A percentile compares a stretch with the other conserved stretches of the same genome.
phyloP scores from a whole-genome alignment of 2,329 filamentous ascomycete genomes.

The Cercospora zeina region DNA sequence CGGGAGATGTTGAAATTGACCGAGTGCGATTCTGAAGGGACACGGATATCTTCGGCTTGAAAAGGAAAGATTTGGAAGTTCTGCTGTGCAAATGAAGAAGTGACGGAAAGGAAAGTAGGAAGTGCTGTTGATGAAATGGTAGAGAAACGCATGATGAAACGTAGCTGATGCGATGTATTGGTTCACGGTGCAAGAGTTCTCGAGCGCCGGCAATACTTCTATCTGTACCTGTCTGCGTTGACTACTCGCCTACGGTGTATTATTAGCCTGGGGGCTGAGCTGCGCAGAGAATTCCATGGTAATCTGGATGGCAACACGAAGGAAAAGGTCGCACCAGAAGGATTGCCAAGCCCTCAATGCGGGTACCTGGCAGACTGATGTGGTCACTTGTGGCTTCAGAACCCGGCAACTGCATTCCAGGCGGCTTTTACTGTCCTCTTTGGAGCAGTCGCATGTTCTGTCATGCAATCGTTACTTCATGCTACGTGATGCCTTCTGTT shows the following conservation, averaged over 20 bases:
- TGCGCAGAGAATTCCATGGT: not conserved
- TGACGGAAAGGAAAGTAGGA: not conserved
- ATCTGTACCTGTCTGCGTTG: not conserved
- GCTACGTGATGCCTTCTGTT: conserved; percentile 12
- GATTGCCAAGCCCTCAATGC: conserved; percentile 14
- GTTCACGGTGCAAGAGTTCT: not conserved
- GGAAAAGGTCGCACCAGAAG: conserved; percentile 14
- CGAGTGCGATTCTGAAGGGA: not conserved
- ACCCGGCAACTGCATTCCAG: conserved; percentile 9
- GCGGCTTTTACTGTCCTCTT: conserved; percentile 5
- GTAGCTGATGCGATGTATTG: not conserved
- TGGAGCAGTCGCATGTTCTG: not conserved
- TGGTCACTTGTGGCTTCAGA: conserved; percentile 5
- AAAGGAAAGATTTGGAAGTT: not conserved
- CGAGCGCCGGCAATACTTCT: not conserved
- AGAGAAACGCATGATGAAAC: conserved; percentile 1
- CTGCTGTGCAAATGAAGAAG: not conserved
- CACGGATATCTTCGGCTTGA: not conserved
- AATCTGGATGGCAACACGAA: conserved; percentile 8
- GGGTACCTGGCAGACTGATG: conserved; percentile 8
- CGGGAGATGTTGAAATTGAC: conserved; percentile 4
- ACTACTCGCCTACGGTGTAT: not conserved
- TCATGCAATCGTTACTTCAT: conserved; percentile 11
- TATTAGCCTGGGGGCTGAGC: not conserved
- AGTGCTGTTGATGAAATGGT: not conserved